Evolutionary conservation across 108 stramenopile genomes (phyloP), one percentile per base, ranked within the genome.

Genomic region (Stephanodiscus triporus): DNA sequence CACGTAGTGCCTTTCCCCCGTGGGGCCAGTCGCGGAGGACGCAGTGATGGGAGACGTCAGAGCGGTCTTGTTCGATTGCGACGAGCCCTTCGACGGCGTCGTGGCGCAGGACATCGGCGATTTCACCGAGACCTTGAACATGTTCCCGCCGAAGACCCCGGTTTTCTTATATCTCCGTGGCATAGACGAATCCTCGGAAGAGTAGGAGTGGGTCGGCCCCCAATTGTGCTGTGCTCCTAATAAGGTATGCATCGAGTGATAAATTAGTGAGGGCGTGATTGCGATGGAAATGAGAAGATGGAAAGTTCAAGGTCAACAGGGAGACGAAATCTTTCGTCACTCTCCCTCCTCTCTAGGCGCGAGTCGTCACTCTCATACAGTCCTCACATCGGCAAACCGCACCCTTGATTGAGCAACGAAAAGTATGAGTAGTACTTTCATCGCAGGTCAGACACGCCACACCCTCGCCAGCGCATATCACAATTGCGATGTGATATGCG

Each of bases 31-130:
- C 36, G 36, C 11, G 34, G 34, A 8, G 2, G 36, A 37, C 0
- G 58, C 17, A 14, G 58, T 59, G 37, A n/a, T 38, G 30, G 36
- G 58, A 0, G 40, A 40, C 40, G 40, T 40, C 19, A 38, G 9
- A 11, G 30, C 58, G 6, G 58, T 59, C 58, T 59, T 59, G 58
- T 59, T 59, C n/a, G 58, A 59, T 32, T 32, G 7, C 19, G 14
- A 20, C n/a, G 58, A 59, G 5, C 9, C 58, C 14, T 59, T 59
- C 16, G 58, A 59, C 17, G 36, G 58, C 1, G 58, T 19, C n/a
- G 56, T 26, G 26, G 56, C 29, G 11, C 16, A 29, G 27, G 16
- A 29, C 16, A 29, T 11, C 17, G 34, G 14, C 34, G 58, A 38
- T 37, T 59, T 51, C 23, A 6, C 6, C 19, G 51, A 51, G 20